Evolutionary conservation across 1,139 yeast species (phyloP), one percentile per base, ranked within the genome.

Genomic region (Geotrichum europaeum): DNA sequence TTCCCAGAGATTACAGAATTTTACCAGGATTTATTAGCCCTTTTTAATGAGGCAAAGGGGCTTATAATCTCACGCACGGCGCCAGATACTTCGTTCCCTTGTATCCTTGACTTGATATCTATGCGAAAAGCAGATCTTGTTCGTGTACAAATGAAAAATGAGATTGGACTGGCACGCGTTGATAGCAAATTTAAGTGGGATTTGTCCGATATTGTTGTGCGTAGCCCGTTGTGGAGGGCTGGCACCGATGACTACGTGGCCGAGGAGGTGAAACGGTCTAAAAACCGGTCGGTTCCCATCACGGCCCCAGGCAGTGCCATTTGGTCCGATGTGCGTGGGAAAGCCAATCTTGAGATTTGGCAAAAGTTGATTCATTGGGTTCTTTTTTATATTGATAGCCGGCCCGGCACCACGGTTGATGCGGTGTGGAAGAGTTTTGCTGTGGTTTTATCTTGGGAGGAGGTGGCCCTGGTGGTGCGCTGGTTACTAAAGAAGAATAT

Each of bases 281-380:
- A 25, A 53, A 54, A 55, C 24, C 51, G 53, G 20, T 58, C 68
- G 0, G 54, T 64, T 4, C 81, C 87, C 1, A 87, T 92, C 0
- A 25, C 28, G n/a, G 87, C 85, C 32, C 84, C 94, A 1, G 85
- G 90, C 62, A 81, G 87, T 0, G 82, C 82, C 57, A 73, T 88
- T 7, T 90, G 97, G 97, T 77, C 88, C 10, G 88, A 86, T 66
- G 73, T 86, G 45, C 72, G 78, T 51, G 95, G 96, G 0, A 73
- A 78, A 30, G 78, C 89, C 28, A 84, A 87, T 66, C 74, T 73
- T 28, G 71, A 71, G 0, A 71, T 88, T 15, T 90, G 96, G 95
- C 73, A 73, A 12, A 80, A 78, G 60, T 70, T 86, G 0, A 71
- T 86, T 0, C 73, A 79, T 34, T 77, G 83, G n/a, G 71, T 88